A percentile compares a stretch with the other conserved stretches of the same genome.
phyloP scores from a whole-genome alignment of 2,329 filamentous ascomycete species.

The Bipolaris victoriae region DNA sequence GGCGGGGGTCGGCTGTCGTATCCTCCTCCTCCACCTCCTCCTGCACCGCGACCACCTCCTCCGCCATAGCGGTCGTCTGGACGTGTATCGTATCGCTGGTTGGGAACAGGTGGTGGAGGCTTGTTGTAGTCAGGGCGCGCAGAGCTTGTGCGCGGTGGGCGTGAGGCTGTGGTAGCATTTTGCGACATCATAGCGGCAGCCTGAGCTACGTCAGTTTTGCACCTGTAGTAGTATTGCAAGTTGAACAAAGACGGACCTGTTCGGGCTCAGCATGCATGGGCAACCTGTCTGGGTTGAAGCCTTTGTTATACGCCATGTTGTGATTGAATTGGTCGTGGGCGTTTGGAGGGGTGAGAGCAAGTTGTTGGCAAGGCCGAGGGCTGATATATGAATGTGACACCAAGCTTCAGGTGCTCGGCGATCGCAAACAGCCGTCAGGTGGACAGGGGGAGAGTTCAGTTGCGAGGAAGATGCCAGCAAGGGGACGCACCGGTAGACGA shows the following conservation, averaged over 20 bases:
- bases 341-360: conserved; percentile 9
- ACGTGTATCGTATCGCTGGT: conserved; percentile 42
- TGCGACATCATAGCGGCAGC: conserved; percentile 52
- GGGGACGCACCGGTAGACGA: not conserved
- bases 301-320: conserved; percentile 89
- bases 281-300: conserved; percentile 92
- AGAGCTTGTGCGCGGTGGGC: conserved; percentile 45
- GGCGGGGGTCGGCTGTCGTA: conserved; percentile 46
- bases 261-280: conserved; percentile 87
- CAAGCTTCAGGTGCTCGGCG: conserved; percentile 16
- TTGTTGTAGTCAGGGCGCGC: conserved; percentile 53
- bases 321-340: not conserved
- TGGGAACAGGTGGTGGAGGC: conserved; percentile 47
- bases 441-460: conserved; percentile 1
- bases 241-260: conserved; percentile 57
- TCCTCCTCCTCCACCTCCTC: conserved; percentile 12
- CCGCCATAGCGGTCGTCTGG: conserved; percentile 48
- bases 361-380: conserved; percentile 6
- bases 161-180: conserved; percentile 23
- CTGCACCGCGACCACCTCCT: conserved; percentile 26
- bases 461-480: conserved; percentile 12
- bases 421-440: conserved; percentile 11
- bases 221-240: not conserved
- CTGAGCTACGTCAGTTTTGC: conserved; percentile 30
- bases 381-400: conserved; percentile 27